Percentiles rank a stretch among this genome's conserved stretches.
Evolutionary conservation across 1,284 basidiomycete genomes (phyloP).

Genomic region (Omphalotus olearius): DNA sequence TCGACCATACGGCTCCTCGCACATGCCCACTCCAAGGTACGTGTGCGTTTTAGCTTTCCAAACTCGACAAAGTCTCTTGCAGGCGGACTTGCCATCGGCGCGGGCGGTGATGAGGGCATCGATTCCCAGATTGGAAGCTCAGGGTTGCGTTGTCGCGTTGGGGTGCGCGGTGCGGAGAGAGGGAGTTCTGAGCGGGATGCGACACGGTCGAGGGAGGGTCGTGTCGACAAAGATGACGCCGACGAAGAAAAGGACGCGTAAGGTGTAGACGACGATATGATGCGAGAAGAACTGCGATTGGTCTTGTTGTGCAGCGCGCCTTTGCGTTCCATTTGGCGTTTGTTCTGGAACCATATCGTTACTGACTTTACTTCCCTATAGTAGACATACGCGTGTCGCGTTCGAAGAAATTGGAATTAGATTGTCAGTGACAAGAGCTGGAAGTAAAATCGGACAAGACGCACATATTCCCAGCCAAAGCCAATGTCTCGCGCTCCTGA

Average conservation of each 20-base stretch:
- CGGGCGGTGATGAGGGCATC: slow-evolving; percentile 67
- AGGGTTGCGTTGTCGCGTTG: slow-evolving; percentile 32
- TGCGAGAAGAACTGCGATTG: not conserved
- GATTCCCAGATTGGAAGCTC: slow-evolving; percentile 51
- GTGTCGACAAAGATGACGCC: slow-evolving; percentile 26
- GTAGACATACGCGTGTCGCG: not conserved
- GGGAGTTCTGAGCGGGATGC: slow-evolving; percentile 54
- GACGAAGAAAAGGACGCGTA: slow-evolving; percentile 22
- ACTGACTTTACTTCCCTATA: slow-evolving; percentile 71
- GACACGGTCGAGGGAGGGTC: slow-evolving; percentile 53
- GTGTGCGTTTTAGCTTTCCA: slow-evolving; percentile 36
- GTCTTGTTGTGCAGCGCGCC: slow-evolving; percentile 36
- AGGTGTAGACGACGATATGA: slow-evolving; percentile 20
- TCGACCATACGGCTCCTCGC: slow-evolving; percentile 45
- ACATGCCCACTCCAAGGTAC: slow-evolving; percentile 72
- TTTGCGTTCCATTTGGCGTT: slow-evolving; percentile 71
- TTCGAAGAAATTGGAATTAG: not conserved
- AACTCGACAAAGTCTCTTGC: slow-evolving; percentile 50
- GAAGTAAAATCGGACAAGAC: slow-evolving; percentile 22
- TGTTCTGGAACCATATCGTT: slow-evolving; percentile 82
- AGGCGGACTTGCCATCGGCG: slow-evolving; percentile 45
- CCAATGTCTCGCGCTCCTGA: slow-evolving; percentile 62
- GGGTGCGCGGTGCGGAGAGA: slow-evolving; percentile 39
- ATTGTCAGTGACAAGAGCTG: slow-evolving; percentile 8
- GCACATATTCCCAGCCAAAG: slow-evolving; percentile 57